phyloP scores from a whole-genome alignment of 2,329 filamentous ascomycete species.

The Tolypocladium cylindrosporum region DNA sequence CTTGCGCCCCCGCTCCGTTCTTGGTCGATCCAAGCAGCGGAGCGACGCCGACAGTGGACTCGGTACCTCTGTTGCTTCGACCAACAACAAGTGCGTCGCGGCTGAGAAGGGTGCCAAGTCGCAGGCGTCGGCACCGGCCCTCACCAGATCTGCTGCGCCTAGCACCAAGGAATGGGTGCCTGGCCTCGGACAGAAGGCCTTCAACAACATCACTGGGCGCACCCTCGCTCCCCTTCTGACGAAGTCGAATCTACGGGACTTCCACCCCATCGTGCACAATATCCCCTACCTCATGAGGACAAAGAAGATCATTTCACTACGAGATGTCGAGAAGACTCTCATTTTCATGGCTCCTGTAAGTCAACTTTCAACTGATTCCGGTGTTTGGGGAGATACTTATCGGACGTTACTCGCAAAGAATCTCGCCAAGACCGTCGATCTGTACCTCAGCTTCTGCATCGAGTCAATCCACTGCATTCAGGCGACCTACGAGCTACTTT shows the following conservation, averaged over 20 bases:
- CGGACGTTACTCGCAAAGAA: slow-evolving; percentile 66
- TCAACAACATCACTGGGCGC: slow-evolving; percentile 69
- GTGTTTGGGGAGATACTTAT: slow-evolving; percentile 56
- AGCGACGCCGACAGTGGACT: slow-evolving; percentile 73
- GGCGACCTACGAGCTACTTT: slow-evolving; percentile 76
- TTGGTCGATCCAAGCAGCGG: slow-evolving; percentile 53
- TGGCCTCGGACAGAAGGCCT: slow-evolving; percentile 58
- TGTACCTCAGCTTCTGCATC: slow-evolving; percentile 83
- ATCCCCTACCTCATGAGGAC: slow-evolving; percentile 70
- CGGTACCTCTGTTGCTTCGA: slow-evolving; percentile 67
- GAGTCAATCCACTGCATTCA: slow-evolving; percentile 84
- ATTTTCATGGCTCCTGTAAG: slow-evolving; percentile 91
- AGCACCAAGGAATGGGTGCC: slow-evolving; percentile 39
- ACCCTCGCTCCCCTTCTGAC: slow-evolving; percentile 69
- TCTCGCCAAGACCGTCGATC: slow-evolving; percentile 57
- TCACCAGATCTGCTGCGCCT: slow-evolving; percentile 50
- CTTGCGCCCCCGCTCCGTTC: slow-evolving; percentile 39
- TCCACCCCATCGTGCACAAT: slow-evolving; percentile 69
- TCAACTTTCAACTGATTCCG: slow-evolving; percentile 46
- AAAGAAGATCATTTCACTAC: slow-evolving; percentile 80
- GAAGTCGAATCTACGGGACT: slow-evolving; percentile 64
- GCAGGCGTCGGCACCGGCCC: slow-evolving; percentile 38
- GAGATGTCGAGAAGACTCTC: slow-evolving; percentile 89
- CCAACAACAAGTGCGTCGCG: slow-evolving; percentile 37
- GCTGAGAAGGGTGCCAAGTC: slow-evolving; percentile 26